Evolutionary conservation across 2,329 filamentous ascomycete species (phyloP).

Genomic region (Paraconiothyrium brasiliense): DNA sequence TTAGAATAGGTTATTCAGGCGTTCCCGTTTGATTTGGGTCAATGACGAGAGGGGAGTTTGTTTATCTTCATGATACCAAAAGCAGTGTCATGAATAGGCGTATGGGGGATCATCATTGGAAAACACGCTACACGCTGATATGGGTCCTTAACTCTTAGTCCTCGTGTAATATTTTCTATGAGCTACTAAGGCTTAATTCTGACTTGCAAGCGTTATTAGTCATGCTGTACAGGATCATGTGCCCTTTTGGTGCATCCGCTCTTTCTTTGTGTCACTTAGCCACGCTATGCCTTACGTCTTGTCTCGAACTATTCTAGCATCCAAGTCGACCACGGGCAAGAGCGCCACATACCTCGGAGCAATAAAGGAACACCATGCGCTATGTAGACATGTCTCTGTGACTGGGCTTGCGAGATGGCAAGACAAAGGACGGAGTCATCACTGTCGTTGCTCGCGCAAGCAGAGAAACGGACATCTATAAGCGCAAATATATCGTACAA

Average conservation of each 20-base stretch:
- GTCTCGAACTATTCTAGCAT: not conserved
- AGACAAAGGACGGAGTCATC: slow-evolving; percentile 14
- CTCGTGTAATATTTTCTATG: not conserved
- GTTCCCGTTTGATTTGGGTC: slow-evolving; percentile 55
- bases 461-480: not conserved
- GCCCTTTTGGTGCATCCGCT: not conserved
- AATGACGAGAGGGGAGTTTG: slow-evolving; percentile 16
- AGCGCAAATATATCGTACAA: not conserved
- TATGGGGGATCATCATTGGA: slow-evolving; percentile 12
- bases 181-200: not conserved
- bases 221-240: not conserved
- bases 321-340: slow-evolving; percentile 4
- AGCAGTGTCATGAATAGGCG: slow-evolving; percentile 16
- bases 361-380: slow-evolving; percentile 12
- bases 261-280: not conserved
- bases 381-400: slow-evolving; percentile 1
- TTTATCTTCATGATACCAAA: slow-evolving; percentile 19
- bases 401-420: not conserved
- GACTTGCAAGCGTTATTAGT: not conserved
- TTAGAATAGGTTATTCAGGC: slow-evolving; percentile 60
- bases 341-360: not conserved
- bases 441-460: not conserved
- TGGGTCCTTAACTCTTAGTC: not conserved
- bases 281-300: not conserved
- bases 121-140: slow-evolving; percentile 11